phyloP scores from a whole-genome alignment of 371 early-diverging fungal species.

The Mucor circinelloides region DNA sequence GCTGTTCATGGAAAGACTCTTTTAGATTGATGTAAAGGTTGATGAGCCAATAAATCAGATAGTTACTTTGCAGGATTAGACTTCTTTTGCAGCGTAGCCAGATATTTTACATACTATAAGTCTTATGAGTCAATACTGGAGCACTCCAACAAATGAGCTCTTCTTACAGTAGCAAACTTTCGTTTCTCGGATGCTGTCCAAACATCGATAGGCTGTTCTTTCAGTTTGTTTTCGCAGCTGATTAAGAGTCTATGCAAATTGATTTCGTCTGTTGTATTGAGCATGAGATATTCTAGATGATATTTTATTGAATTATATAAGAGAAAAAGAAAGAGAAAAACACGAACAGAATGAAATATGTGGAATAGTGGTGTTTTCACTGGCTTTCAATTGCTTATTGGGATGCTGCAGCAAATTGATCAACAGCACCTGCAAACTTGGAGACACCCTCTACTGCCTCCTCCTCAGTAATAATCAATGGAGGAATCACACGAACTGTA shows the following conservation, averaged over 20 bases:
- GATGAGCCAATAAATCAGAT: neutral
- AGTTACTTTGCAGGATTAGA: conserved; percentile 1
- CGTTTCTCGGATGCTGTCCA: conserved; percentile 40
- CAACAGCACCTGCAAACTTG: conserved; percentile 66
- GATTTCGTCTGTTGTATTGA: conserved; percentile 31
- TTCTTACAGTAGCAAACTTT: conserved; percentile 39
- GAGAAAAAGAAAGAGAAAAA: conserved; percentile 6
- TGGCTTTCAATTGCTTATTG: neutral
- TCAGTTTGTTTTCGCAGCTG: conserved; percentile 33
- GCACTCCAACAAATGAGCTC: neutral
- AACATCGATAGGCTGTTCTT: conserved; percentile 23
- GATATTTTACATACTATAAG: conserved; percentile 23
- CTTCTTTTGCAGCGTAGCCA: neutral
- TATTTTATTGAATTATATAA: neutral
- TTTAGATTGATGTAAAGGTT: neutral
- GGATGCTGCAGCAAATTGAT: conserved; percentile 39
- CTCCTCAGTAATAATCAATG: conserved; percentile 70
- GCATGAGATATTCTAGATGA: conserved; percentile 7
- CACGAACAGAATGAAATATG: neutral
- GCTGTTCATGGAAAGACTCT: neutral
- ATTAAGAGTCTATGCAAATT: conserved; percentile 36
- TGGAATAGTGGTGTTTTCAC: neutral
- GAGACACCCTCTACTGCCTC: conserved; percentile 70
- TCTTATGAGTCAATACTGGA: neutral
- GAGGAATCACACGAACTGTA: conserved; percentile 89